phyloP scores from a whole-genome alignment of 371 early-diverging fungal species.

The Apophysomyces sp. region DNA sequence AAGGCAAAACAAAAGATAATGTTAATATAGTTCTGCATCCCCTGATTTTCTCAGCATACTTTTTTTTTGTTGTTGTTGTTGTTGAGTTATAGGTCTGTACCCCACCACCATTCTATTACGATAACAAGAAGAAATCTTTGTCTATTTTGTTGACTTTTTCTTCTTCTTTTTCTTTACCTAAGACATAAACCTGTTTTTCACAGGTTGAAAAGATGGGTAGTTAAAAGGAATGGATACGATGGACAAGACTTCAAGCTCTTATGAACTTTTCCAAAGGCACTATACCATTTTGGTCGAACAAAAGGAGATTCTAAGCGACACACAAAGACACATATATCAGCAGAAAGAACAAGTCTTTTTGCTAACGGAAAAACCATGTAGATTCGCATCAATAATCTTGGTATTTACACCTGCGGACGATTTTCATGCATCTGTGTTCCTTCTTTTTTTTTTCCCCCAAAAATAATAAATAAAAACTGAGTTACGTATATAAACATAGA shows the following conservation, averaged over 20 bases:
- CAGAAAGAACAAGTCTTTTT: not conserved
- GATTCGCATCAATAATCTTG: not conserved
- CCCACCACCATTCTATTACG: too few species aligned
- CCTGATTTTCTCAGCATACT: not conserved
- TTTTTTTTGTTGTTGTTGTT: not conserved
- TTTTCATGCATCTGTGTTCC: not conserved
- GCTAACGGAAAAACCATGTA: not conserved
- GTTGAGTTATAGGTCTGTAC: too few species aligned
- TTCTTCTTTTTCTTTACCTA: not conserved
- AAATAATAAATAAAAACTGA: too few species aligned
- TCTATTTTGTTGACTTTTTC: too few species aligned
- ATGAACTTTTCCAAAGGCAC: not conserved
- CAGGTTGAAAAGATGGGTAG: not conserved
- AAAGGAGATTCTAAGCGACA: constrained; percentile 3
- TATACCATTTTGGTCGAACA: constrained; percentile 25
- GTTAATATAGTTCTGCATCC: not conserved
- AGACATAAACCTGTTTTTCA: not conserved
- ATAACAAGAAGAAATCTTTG: too few species aligned
- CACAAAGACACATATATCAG: not conserved
- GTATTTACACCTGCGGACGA: not conserved
- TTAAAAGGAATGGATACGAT: not conserved
- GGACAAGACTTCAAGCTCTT: not conserved
- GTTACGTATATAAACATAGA: too few species aligned
- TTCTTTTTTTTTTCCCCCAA: too few species aligned
- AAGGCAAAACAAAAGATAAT: not conserved